Evolutionary conservation across 305 asterid species (phyloP), one percentile per base, ranked within the genome.

Genomic region (Solanum hybrid): DNA sequence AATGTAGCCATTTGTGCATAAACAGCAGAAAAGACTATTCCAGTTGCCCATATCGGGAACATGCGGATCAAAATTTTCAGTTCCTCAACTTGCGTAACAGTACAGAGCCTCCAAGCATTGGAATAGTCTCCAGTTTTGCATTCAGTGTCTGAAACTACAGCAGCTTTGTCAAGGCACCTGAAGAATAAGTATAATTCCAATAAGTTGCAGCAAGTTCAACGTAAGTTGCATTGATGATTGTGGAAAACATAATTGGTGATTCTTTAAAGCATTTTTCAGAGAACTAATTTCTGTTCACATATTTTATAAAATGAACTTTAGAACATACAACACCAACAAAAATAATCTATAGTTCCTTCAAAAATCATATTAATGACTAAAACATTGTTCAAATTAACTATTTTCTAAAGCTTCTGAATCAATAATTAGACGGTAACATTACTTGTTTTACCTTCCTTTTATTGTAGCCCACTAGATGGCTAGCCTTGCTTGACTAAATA

Each of bases 31-130:
- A 96, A 96, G 91, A 96, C 95, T 40, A 97, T 97, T 29, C 98
- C 98, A 3, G 98, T 94, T 16, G 97, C 98, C 99, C 98, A 97
- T 86, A 96, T 94, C 86, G 99, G 99, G 82, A 97, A 96, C 98
- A 97, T 96, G 57, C 99, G 97, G 61, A 96, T 93, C 92, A 97
- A 89, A 88, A 96, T 97, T 89, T 97, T 97, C 33, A 97, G 87
- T 74, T 97, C 99, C 90, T 97, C 99, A 2, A 97, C 95, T 92
- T 96, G 99, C 12, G 99, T 97, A 35, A 95, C 96, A 3, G 98
- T 95, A 94, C 99, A 97, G 40, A 96, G 94, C 89, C 88, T 93
- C 99, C 99, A 97, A 1, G 96, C 94, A 92, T 95, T 91, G 74
- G 97, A 93, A 46, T 90, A 95, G 69, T 95, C 93, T 18, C 94